These are phyloP conservation scores for Aplosporella prunicola DNA, from an alignment of 2,329 filamentous ascomycete genomes.

Conservation along the genomic window DNA sequence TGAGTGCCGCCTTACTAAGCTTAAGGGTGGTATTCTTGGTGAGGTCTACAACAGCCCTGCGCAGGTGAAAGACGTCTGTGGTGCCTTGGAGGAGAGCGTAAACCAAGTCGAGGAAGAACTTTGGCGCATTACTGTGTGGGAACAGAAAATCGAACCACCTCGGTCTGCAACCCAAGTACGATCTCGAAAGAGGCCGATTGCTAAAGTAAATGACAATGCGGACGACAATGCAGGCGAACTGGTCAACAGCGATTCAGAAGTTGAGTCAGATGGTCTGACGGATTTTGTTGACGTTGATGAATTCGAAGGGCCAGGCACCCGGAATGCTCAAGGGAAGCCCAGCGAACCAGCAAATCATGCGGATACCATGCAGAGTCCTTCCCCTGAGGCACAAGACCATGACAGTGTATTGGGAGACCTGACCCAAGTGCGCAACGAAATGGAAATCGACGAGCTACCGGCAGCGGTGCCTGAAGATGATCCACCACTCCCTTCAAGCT, in stretches of 20 bases:
- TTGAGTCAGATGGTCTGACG: constrained; percentile 34
- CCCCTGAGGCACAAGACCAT: neutral
- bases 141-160: constrained; percentile 17
- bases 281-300: constrained; percentile 42
- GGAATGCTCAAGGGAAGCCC: too few relatives aligned
- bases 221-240: constrained; percentile 39
- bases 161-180: neutral
- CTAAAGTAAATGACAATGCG: constrained; percentile 2
- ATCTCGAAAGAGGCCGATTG: neutral
- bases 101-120: constrained; percentile 47
- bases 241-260: constrained; percentile 23
- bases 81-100: constrained; percentile 55
- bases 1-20: constrained; percentile 45
- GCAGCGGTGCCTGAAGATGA: too few relatives aligned
- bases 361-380: too few relatives aligned
- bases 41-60: constrained; percentile 44
- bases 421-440: neutral
- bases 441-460: constrained; percentile 3
- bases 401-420: neutral
- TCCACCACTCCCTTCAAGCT: too few relatives aligned
- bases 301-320: too few relatives aligned
- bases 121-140: constrained; percentile 38
- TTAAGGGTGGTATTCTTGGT: constrained; percentile 44
- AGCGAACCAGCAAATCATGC: too few relatives aligned
- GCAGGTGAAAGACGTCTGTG: constrained; percentile 48